phyloP scores from a whole-genome alignment of 1,284 basidiomycete species.

The Austroboletus novae-zelandiae region DNA sequence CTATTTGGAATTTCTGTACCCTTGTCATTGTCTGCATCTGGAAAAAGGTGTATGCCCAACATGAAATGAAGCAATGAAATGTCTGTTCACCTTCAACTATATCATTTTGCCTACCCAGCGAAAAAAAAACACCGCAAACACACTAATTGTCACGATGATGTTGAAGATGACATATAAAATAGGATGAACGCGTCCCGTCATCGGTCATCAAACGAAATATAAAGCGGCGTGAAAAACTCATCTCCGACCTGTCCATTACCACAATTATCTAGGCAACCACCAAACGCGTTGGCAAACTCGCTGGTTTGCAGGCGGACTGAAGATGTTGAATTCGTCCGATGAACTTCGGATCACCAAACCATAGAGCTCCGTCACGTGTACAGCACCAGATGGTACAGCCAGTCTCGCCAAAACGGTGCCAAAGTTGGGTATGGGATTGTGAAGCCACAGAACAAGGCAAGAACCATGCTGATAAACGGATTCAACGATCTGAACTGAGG shows the following conservation, averaged over 20 bases:
- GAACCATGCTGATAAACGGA: slow-evolving; percentile 70
- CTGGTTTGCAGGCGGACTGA: slow-evolving; percentile 73
- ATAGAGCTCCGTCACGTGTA: slow-evolving; percentile 83
- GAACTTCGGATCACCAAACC: slow-evolving; percentile 70
- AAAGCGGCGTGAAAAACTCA: slow-evolving; percentile 67
- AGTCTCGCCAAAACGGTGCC: slow-evolving; percentile 70
- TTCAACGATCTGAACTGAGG: slow-evolving; percentile 78
- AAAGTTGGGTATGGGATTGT: slow-evolving; percentile 73
- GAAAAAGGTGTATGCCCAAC: no score
- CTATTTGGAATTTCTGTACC: no score
- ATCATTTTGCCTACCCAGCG: no score
- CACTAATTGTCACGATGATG: slow-evolving; percentile 63
- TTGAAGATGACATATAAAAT: slow-evolving; percentile 73
- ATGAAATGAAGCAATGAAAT: no score
- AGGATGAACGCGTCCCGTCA: slow-evolving; percentile 79
- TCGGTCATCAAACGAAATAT: slow-evolving; percentile 62
- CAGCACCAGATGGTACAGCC: slow-evolving; percentile 70
- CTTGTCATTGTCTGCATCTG: no score
- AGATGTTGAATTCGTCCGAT: slow-evolving; percentile 62
- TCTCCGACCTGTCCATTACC: slow-evolving; percentile 47
- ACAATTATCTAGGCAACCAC: slow-evolving; percentile 78
- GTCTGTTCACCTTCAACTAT: no score
- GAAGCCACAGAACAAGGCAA: slow-evolving; percentile 78
- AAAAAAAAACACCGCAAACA: slow-evolving; percentile 24
- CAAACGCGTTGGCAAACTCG: slow-evolving; percentile 59